These are phyloP conservation scores for Pseudonectria foliicola DNA, from an alignment of 2,329 filamentous ascomycete species.

Conservation along the genomic window DNA sequence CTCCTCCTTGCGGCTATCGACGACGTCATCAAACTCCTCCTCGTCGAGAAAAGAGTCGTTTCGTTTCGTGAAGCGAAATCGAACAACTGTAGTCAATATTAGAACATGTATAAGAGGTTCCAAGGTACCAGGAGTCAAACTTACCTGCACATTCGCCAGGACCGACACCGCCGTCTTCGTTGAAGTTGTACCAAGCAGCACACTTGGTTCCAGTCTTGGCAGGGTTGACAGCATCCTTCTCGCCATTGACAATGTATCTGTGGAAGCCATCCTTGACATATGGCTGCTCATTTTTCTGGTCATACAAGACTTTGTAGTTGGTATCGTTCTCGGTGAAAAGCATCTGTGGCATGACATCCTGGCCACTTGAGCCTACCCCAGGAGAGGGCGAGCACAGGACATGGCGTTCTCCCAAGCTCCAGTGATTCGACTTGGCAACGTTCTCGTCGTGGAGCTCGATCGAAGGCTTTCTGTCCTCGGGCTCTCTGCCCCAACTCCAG, in stretches of 20 bases:
- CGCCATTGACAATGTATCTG: constrained; percentile 71
- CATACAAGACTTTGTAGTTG: constrained; percentile 73
- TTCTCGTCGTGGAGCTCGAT: constrained; percentile 61
- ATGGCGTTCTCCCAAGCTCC: constrained; percentile 74
- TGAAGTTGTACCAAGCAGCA: constrained; percentile 87
- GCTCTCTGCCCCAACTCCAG: constrained; percentile 87
- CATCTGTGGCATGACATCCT: constrained; percentile 78
- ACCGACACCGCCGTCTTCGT: constrained; percentile 77
- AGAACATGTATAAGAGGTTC: neutral
- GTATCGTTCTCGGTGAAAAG: constrained; percentile 96
- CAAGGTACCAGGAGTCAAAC: constrained; percentile 23
- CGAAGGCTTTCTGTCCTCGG: constrained; percentile 69
- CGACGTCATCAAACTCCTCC: constrained; percentile 83
- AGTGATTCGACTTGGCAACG: constrained; percentile 69
- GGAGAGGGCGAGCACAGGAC: constrained; percentile 84
- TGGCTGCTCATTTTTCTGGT: constrained; percentile 66
- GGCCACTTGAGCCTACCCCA: constrained; percentile 66
- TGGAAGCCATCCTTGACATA: constrained; percentile 98
- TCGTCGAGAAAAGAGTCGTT: constrained; percentile 78
- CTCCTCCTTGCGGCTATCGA: constrained; percentile 79
- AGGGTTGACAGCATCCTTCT: constrained; percentile 78
- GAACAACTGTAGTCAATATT: constrained; percentile 54
- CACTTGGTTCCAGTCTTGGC: constrained; percentile 75
- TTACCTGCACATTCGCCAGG: constrained; percentile 87
- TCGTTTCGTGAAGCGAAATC: constrained; percentile 77